Base-by-base conservation (phyloP, 129 eudicot genomes). In the Flaveria robusta region DNA sequence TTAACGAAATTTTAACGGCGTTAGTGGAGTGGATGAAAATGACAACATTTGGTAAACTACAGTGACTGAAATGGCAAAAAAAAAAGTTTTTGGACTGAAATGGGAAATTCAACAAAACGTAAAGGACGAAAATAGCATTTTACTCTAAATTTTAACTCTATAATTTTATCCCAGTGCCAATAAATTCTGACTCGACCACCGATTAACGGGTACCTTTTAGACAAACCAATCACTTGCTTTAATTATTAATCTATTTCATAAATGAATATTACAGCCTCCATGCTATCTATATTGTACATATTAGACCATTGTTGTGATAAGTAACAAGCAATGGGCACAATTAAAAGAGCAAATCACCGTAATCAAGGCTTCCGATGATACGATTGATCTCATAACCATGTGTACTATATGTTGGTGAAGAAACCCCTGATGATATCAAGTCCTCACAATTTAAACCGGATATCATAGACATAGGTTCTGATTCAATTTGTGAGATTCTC, bases 371-470 rank as follows among this genome's bases (percentile, higher is more conserved):
- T 5, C 7, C 39, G 5, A 34, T 71, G 49, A 83, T 75, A 24
- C 50, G 47, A 15, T 73, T 83, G 15, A 71, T 70, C 46, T 51
- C 85, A 70, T 59, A 39, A 18, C 68, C 77, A 41, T 68, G 74
- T 0, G 85, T 82, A 2, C 47, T 43, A 0, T 71, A 81, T 27
- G 85, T 76, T 20, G 87, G 80, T 0, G 92, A 85, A 72, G 74
- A 82, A 16, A 82, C 79, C 10, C 76, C 80, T 1, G 91, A 79
- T 22, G 88, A 81, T 1, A 83, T 66, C 80, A 86, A 54, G 27
- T 83, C 82, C 77, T 79, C 83, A 3, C 84, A 85, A 70, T 76
- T 71, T n/a, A 83, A 14, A 31, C 50, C 78, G 0, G 88, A 84
- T 54, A 84, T 49, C 70, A 79, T 42, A 7, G 81, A 31, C 77